Conservation (phyloP, 345 rosid genomes). For the Orychophragmus violaceus region DNA sequence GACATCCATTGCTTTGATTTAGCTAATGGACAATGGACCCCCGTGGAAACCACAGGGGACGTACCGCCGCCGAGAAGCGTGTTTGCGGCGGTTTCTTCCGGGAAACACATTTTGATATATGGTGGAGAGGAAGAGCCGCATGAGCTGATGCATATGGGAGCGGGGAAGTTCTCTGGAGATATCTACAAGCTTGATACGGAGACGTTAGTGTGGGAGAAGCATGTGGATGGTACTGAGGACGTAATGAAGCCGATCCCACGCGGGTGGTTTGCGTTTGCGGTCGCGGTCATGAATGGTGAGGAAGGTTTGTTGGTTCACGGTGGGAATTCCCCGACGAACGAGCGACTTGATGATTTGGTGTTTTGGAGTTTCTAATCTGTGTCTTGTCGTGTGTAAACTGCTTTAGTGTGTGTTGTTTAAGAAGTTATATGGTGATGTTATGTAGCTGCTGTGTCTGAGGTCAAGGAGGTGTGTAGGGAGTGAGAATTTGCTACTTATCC, state of each 20-base stretch:
- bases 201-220: conserved; percentile 29
- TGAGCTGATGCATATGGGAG: conserved; percentile 34
- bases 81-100: conserved; percentile 15
- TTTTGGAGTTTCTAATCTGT: conserved; percentile 16
- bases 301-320: conserved; percentile 28
- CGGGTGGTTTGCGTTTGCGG: conserved; percentile 26
- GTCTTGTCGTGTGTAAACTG: not conserved
- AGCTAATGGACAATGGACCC: not conserved
- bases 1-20: conserved; percentile 29
- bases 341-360: conserved; percentile 31
- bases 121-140: conserved; percentile 34
- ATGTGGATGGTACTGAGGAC: conserved; percentile 5
- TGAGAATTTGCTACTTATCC: not conserved
- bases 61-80: conserved; percentile 26
- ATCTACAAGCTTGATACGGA: conserved; percentile 27
- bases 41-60: conserved; percentile 24
- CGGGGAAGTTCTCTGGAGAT: conserved; percentile 22
- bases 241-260: conserved; percentile 12
- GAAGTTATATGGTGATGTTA: not conserved
- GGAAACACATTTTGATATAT: conserved; percentile 25
- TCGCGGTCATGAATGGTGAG: conserved; percentile 21
- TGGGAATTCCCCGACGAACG: conserved; percentile 30
- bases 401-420: not conserved
- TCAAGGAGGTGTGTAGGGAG: not conserved
- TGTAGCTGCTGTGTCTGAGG: not conserved